Percentiles rank a stretch among this genome's conserved stretches.
Conservation (phyloP, 306 rosid species). For the Boehmeria nivea region DNA sequence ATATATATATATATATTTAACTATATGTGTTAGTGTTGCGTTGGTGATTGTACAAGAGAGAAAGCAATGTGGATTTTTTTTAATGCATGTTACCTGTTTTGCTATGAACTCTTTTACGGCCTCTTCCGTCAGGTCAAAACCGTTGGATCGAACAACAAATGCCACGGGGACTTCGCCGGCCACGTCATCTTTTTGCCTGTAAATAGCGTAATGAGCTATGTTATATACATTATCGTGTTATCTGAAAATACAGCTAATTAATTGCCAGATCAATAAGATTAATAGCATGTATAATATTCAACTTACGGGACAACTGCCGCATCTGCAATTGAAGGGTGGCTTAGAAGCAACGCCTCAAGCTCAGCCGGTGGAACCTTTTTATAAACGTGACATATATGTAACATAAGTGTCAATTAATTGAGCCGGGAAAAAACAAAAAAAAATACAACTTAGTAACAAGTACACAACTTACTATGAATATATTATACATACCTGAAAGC, state of each 20-base stretch:
- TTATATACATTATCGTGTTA: too few species aligned
- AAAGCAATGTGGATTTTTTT: not conserved
- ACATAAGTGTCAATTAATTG: not conserved
- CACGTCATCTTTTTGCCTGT: slow-evolving; percentile 63
- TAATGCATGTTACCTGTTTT: slow-evolving; percentile 46
- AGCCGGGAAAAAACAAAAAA: too few species aligned
- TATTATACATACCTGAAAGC: slow-evolving; percentile 82
- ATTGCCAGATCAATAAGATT: not conserved
- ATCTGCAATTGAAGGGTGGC: slow-evolving; percentile 76
- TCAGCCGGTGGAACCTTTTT: slow-evolving; percentile 88
- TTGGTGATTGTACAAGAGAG: too few species aligned
- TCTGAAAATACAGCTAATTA: too few species aligned
- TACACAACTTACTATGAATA: too few species aligned
- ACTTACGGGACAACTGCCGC: slow-evolving; percentile 96
- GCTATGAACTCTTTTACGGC: slow-evolving; percentile 61
- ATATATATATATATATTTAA: too few species aligned
- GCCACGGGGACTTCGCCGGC: slow-evolving; percentile 98
- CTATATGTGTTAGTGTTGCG: not conserved
- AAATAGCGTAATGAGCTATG: too few species aligned
- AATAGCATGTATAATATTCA: not conserved
- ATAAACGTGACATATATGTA: not conserved
- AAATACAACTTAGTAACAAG: too few species aligned
- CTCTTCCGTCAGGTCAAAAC: slow-evolving; percentile 55
- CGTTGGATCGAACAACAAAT: slow-evolving; percentile 65
- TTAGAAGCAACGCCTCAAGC: slow-evolving; percentile 73